Evolutionary conservation across 1,284 basidiomycete genomes (phyloP).

Genomic region (Cryptococcus hybrid): DNA sequence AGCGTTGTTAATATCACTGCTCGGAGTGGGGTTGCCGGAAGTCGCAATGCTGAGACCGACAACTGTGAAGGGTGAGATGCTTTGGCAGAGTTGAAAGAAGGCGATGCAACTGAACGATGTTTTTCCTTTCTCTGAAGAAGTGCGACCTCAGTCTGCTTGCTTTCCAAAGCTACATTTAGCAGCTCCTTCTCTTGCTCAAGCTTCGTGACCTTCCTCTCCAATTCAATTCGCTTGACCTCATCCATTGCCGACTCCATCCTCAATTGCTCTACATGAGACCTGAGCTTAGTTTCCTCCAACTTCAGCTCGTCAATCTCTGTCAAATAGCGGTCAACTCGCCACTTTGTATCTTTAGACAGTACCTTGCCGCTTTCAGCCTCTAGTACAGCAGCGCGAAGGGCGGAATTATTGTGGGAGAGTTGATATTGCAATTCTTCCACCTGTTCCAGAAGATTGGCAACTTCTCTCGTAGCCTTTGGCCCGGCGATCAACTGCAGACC

Average conservation of each 20-base stretch:
- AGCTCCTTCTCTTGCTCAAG: conserved; percentile 35
- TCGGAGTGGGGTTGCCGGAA: conserved; percentile 13
- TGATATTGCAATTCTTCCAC: conserved; percentile 16
- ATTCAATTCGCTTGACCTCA: conserved; percentile 15
- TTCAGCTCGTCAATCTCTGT: conserved; percentile 31
- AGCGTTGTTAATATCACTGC: conserved; percentile 7
- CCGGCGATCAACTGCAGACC: conserved; percentile 8
- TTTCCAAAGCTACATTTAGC: conserved; percentile 35
- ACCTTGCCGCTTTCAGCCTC: conserved; percentile 21
- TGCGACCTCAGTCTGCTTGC: conserved; percentile 28
- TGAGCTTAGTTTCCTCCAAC: conserved; percentile 20
- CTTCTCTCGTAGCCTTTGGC: conserved; percentile 12
- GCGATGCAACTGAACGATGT: background rate
- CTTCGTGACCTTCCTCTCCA: conserved; percentile 19
- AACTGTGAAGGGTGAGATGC: background rate
- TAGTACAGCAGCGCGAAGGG: conserved; percentile 15
- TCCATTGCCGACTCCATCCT: conserved; percentile 9
- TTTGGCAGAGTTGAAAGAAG: background rate
- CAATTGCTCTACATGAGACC: conserved; percentile 15
- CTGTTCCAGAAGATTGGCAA: conserved; percentile 7
- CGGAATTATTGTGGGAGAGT: conserved; percentile 8
- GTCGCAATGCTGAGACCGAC: conserved; percentile 6
- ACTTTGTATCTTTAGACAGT: conserved; percentile 13
- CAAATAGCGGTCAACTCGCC: conserved; percentile 22
- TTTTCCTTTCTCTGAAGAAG: conserved; percentile 19